A percentile compares a stretch with the other conserved stretches of the same genome.
These are phyloP conservation scores for Penicillium atrosanguineum DNA, from an alignment of 495 filamentous ascomycete species.

Conservation along the genomic window DNA sequence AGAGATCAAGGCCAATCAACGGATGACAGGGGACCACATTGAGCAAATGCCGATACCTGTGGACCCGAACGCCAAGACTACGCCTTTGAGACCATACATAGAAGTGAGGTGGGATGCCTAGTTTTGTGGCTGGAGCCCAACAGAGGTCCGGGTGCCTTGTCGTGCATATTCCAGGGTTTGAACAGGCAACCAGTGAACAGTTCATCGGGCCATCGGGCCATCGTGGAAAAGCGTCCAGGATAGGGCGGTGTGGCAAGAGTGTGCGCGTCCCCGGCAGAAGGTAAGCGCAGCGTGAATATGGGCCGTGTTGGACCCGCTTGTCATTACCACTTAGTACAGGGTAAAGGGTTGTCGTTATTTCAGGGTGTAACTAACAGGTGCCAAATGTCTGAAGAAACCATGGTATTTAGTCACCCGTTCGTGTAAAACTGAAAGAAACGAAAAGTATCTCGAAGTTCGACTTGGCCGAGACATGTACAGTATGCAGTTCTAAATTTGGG, in stretches of 20 bases:
- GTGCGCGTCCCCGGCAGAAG: slow-evolving; percentile 16
- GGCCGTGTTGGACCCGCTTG: slow-evolving; percentile 9
- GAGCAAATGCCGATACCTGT: neutral
- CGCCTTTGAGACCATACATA: neutral
- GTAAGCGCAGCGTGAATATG: neutral
- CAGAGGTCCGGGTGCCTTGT: neutral
- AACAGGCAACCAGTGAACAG: neutral
- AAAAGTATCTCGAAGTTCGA: slow-evolving; percentile 1
- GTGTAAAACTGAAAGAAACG: neutral
- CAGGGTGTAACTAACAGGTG: neutral
- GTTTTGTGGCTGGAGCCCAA: neutral
- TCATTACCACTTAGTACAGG: neutral
- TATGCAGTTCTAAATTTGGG: slow-evolving; percentile 11
- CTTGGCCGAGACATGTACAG: slow-evolving; percentile 12
- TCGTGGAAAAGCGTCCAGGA: neutral
- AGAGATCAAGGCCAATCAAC: neutral
- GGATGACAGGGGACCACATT: neutral
- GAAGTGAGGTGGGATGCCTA: neutral
- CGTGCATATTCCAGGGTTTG: neutral
- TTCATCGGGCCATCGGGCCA: neutral
- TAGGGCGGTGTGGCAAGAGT: neutral
- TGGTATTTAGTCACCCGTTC: neutral
- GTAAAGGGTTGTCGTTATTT: neutral
- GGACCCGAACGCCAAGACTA: neutral
- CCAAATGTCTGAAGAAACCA: neutral